phyloP scores from a whole-genome alignment of 1,284 basidiomycete species.

The Meripilus lineatus region DNA sequence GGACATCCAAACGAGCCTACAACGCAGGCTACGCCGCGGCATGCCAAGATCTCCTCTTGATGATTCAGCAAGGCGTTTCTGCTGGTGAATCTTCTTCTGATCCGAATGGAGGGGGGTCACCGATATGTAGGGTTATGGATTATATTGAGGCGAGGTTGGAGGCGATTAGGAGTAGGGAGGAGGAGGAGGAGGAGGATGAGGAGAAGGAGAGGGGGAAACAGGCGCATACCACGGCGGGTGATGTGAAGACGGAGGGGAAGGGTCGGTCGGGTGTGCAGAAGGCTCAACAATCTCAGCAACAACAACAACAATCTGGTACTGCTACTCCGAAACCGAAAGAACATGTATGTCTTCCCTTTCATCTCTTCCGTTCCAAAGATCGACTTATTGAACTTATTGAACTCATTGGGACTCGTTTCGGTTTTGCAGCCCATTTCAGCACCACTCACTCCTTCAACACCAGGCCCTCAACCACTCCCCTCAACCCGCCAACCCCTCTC shows the following conservation, averaged over 20 bases:
- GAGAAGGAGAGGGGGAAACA: slow-evolving; percentile 43
- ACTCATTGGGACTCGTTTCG: too few relatives aligned
- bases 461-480: neutral
- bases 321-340: neutral
- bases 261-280: neutral
- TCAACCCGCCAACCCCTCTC: neutral
- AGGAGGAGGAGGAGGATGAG: slow-evolving; percentile 77
- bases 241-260: neutral
- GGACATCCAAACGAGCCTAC: slow-evolving; percentile 70
- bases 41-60: slow-evolving; percentile 70
- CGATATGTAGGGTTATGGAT: slow-evolving; percentile 73
- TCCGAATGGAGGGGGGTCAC: slow-evolving; percentile 38
- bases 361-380: neutral
- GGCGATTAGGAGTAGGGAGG: slow-evolving; percentile 61
- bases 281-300: neutral
- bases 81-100: slow-evolving; percentile 41
- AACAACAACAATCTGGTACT: neutral
- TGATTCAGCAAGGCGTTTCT: slow-evolving; percentile 78
- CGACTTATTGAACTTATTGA: neutral
- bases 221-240: slow-evolving; percentile 1
- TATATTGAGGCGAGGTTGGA: slow-evolving; percentile 63
- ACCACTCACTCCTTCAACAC: neutral
- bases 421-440: neutral
- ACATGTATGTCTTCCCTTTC: neutral
- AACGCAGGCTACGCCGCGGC: slow-evolving; percentile 72